Percentiles rank a stretch among this genome's conserved stretches.
Conservation (phyloP, 140 eudicot genomes). For the Bidens hawaiensis region DNA sequence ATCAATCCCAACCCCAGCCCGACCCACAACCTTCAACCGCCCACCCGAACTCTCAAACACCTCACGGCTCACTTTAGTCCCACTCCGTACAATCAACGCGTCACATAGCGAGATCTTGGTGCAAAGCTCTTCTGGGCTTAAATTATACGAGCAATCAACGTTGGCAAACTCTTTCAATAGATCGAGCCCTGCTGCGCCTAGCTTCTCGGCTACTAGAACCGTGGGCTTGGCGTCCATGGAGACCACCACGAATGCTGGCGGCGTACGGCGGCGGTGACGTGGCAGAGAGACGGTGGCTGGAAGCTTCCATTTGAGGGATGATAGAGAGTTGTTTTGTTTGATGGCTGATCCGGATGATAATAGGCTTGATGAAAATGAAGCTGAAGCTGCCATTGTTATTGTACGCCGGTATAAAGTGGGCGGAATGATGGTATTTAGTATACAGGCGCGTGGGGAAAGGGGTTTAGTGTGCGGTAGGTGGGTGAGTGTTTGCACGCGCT, state of each 20-base stretch:
- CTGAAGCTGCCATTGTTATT: conserved; percentile 52
- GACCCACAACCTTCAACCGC: conserved; percentile 85
- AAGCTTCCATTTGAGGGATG: conserved; percentile 39
- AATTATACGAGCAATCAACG: conserved; percentile 90
- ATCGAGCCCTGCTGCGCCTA: conserved; percentile 80
- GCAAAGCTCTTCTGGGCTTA: conserved; percentile 88
- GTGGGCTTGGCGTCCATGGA: conserved; percentile 84
- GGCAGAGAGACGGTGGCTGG: conserved; percentile 35
- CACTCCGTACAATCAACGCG: conserved; percentile 91
- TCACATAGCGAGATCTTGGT: conserved; percentile 97
- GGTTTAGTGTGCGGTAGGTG: conserved; percentile 29
- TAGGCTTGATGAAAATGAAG: conserved; percentile 35
- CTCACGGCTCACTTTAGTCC: conserved; percentile 88
- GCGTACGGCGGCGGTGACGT: conserved; percentile 34
- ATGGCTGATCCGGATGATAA: conserved; percentile 33
- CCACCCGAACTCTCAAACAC: conserved; percentile 90
- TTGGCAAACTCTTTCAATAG: conserved; percentile 77
- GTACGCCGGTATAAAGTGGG: conserved; percentile 21
- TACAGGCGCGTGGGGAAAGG: conserved; percentile 7
- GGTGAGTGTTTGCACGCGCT: conserved; percentile 26
- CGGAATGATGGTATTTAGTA: conserved; percentile 17
- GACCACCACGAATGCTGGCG: conserved; percentile 33
- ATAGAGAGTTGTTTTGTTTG: conserved; percentile 22
- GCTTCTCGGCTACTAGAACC: conserved; percentile 85
- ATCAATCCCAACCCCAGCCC: conserved; percentile 99